Evolutionary conservation across 2,329 filamentous ascomycete species (phyloP), one percentile per base, ranked within the genome.

Genomic region (Neoarthrinium moseri): DNA sequence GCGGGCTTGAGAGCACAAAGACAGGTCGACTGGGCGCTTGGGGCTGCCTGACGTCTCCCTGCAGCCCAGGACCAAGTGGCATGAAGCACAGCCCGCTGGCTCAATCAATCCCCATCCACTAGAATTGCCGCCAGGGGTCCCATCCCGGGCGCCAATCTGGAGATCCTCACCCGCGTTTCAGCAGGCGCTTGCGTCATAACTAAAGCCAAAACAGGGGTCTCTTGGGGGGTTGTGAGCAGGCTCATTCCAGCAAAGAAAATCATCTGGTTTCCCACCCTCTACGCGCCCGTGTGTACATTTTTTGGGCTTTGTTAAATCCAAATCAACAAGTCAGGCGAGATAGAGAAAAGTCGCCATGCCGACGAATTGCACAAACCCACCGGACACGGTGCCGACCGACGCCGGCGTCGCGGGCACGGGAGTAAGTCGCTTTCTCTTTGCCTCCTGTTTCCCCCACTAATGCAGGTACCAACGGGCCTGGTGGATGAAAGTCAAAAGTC

Each of bases 341-440:
- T 23, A 17, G 11, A 20, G 1, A 24, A 22, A 6, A 20, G 22
- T 15, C 10, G 17, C 21, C 18, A 59, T 51, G 43, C 37, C 50
- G 47, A 38, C 53, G 29, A 68, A 71, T 49, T 77, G 74, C 51
- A 65, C 66, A 7, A 45, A 52, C 33, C 59, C 69, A 15, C 72
- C 73, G 4, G 56, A 53, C 5, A 51, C 57, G 4, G 64, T 68
- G 4, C 52, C 56, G 6, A 73, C 73, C 41, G 74, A 78, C 57
- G 71, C 73, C 3, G 74, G 75, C 47, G 71, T 78, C 17, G 74
- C 75, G 43, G 74, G 75, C 41, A 68, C 73, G 26, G 74, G 75
- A 51, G 73, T 76, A 68, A 56, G 71, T 64, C 34, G 23, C 13
- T 17, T 20, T 11, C 17, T 6, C 27, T n/a, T 30, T 21, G n/a